Evolutionary conservation across 2,329 filamentous ascomycete genomes (phyloP).

Genomic region (Colletotrichum aenigma): DNA sequence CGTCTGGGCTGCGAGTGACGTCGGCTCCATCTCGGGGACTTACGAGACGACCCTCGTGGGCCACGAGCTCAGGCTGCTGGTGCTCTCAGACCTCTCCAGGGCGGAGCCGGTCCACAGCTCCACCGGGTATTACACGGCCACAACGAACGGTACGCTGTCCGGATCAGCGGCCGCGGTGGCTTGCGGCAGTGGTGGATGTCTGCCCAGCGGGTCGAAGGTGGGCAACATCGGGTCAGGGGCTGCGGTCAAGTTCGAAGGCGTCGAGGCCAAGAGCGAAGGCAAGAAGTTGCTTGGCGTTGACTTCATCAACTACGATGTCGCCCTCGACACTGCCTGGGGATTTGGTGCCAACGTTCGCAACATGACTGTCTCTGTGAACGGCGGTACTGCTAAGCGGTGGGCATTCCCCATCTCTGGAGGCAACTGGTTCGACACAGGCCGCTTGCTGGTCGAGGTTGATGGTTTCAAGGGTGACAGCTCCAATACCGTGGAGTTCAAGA

Average conservation of each 20-base stretch:
- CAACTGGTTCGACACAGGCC: conserved; percentile 55
- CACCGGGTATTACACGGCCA: conserved; percentile 47
- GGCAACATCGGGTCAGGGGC: conserved; percentile 38
- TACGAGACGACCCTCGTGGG: conserved; percentile 35
- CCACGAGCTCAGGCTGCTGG: conserved; percentile 43
- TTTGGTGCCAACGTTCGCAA: conserved; percentile 54
- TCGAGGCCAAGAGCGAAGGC: conserved; percentile 31
- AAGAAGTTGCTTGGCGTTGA: conserved; percentile 49
- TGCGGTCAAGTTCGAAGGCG: conserved; percentile 37
- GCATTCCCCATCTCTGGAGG: conserved; percentile 54
- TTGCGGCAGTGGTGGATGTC: conserved; percentile 43
- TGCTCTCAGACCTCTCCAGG: conserved; percentile 37
- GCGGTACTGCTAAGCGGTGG: conserved; percentile 42
- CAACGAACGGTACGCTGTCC: conserved; percentile 34
- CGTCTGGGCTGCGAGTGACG: conserved; percentile 41
- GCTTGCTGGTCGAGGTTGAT: conserved; percentile 46
- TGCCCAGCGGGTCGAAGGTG: conserved; percentile 47
- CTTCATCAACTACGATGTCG: conserved; percentile 58
- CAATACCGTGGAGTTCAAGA: conserved; percentile 39
- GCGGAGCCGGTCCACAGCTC: conserved; percentile 25
- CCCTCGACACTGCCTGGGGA: conserved; percentile 28
- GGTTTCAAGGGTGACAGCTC: conserved; percentile 46
- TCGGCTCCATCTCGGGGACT: conserved; percentile 32
- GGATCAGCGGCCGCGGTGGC: conserved; percentile 36
- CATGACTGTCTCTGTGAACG: conserved; percentile 53